These are phyloP conservation scores for Diaporthe batatas DNA, from an alignment of 2,329 filamentous ascomycete genomes.

Conservation along the genomic window DNA sequence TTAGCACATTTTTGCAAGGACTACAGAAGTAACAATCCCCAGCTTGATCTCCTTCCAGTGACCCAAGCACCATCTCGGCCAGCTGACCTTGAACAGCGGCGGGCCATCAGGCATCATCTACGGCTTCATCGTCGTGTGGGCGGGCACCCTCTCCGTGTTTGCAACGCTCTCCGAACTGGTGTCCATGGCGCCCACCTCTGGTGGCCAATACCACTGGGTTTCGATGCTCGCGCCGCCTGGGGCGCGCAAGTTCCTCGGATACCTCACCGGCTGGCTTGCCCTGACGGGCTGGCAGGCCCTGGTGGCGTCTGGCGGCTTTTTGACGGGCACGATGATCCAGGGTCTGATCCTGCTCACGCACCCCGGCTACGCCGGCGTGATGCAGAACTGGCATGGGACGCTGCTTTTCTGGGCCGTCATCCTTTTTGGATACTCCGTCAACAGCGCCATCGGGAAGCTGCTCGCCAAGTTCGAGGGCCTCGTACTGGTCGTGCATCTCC, in stretches of 20 bases:
- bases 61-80: conserved; percentile 39
- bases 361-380: conserved; percentile 38
- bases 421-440: conserved; percentile 43
- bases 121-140: conserved; percentile 56
- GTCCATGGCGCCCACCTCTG: conserved; percentile 67
- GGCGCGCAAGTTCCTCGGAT: conserved; percentile 45
- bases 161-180: conserved; percentile 64
- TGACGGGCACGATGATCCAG: conserved; percentile 45
- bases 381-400: conserved; percentile 45
- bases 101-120: conserved; percentile 62
- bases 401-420: conserved; percentile 46
- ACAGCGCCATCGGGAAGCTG: conserved; percentile 43
- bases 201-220: conserved; percentile 67
- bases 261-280: conserved; percentile 48
- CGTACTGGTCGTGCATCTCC: conserved; percentile 50
- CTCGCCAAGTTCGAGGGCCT: conserved; percentile 47
- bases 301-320: conserved; percentile 42
- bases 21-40: conserved; percentile 5
- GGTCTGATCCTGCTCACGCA: conserved; percentile 44
- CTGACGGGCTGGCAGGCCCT: conserved; percentile 46
- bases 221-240: conserved; percentile 46
- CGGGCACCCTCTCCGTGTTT: conserved; percentile 55
- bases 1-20: conserved; percentile 21
- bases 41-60: too few species aligned
- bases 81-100: conserved; percentile 52